Conservation (phyloP, 2,329 filamentous ascomycete species). For the Arthrobotrys iridis region DNA sequence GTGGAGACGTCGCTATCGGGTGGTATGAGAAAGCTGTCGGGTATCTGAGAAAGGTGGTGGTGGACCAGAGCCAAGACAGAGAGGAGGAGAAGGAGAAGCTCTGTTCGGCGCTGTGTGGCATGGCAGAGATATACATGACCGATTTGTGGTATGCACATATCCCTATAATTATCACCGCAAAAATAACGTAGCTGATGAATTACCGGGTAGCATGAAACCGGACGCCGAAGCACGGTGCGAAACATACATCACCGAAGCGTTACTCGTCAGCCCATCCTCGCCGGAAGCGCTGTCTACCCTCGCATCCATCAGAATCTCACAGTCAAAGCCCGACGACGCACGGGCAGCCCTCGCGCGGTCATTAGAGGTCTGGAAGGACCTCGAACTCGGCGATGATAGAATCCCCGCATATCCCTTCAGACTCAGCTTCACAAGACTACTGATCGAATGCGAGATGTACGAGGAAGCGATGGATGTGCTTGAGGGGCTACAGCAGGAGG, state of each 20-base stretch:
- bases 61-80: slow-evolving; percentile 71
- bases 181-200: background rate
- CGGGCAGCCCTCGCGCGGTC: slow-evolving; percentile 79
- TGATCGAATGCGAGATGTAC: slow-evolving; percentile 91
- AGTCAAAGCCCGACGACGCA: slow-evolving; percentile 81
- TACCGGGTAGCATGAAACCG: slow-evolving; percentile 73
- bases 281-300: slow-evolving; percentile 95
- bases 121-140: slow-evolving; percentile 98
- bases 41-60: slow-evolving; percentile 70
- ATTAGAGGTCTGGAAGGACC: slow-evolving; percentile 81
- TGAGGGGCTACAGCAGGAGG: slow-evolving; percentile 83
- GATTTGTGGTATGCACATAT: slow-evolving; percentile 76
- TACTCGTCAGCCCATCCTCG: slow-evolving; percentile 80
- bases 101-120: slow-evolving; percentile 89
- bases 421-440: slow-evolving; percentile 81
- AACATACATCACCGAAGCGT: slow-evolving; percentile 85
- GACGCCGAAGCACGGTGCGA: slow-evolving; percentile 92
- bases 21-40: slow-evolving; percentile 78
- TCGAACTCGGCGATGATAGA: slow-evolving; percentile 62
- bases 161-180: background rate
- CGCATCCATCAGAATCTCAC: slow-evolving; percentile 91
- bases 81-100: slow-evolving; percentile 72
- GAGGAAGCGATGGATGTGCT: slow-evolving; percentile 84
- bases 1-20: slow-evolving; percentile 71
- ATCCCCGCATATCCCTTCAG: slow-evolving; percentile 88